These are phyloP conservation scores for Euphrasia confusa DNA, from an alignment of 257 asterid species.

Conservation along the genomic window DNA sequence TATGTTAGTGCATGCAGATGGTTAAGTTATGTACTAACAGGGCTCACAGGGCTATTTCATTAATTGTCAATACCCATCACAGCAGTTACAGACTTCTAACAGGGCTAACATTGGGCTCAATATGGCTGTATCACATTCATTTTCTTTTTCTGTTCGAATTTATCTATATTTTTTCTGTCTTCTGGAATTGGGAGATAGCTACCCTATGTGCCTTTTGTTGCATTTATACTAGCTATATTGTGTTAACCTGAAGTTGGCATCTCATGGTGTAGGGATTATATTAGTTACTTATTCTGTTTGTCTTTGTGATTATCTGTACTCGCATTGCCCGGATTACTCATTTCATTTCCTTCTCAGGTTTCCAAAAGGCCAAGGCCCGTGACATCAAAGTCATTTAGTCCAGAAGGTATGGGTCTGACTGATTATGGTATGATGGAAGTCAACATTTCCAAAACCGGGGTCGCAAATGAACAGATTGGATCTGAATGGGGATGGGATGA, in stretches of 20 bases:
- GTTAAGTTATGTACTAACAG: background rate
- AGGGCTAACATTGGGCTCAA: background rate
- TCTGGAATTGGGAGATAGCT: slow-evolving; percentile 13
- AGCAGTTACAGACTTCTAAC: slow-evolving; percentile 6
- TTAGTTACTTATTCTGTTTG: slow-evolving; percentile 1
- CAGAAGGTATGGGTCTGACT: slow-evolving; percentile 63
- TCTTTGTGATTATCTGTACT: background rate
- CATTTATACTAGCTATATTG: background rate
- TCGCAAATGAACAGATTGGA: slow-evolving; percentile 51
- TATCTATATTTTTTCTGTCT: background rate
- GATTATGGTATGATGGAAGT: slow-evolving; percentile 72
- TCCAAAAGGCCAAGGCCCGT: slow-evolving; percentile 71
- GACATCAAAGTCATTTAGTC: slow-evolving; percentile 73
- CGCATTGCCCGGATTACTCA: background rate
- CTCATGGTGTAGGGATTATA: slow-evolving; percentile 8
- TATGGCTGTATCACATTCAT: background rate
- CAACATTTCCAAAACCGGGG: slow-evolving; percentile 50
- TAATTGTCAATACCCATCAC: background rate
- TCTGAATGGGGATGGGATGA: slow-evolving; percentile 91
- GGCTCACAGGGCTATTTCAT: background rate
- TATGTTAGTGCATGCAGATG: background rate
- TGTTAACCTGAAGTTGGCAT: background rate
- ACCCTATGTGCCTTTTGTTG: background rate
- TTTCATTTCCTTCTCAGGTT: slow-evolving; percentile 45
- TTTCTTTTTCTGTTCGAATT: background rate